phyloP scores from a whole-genome alignment of 345 rosid species.

The Nephelium lappaceum region DNA sequence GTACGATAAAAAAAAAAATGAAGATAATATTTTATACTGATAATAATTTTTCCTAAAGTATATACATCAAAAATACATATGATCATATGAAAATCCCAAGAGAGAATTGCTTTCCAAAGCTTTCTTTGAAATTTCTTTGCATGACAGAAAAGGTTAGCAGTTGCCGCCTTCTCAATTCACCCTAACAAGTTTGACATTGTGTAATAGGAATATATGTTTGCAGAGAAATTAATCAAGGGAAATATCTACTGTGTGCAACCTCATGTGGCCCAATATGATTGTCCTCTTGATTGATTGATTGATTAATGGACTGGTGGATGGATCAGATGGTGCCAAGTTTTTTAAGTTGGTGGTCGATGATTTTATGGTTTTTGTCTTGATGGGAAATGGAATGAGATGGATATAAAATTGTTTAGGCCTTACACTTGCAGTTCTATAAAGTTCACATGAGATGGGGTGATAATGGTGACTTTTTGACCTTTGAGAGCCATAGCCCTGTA shows the following conservation, averaged over 20 bases:
- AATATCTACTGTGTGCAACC: neutral
- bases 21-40: too few species aligned
- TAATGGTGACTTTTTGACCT: constrained; percentile 1
- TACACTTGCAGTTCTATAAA: too few species aligned
- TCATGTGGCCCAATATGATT: neutral
- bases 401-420: too few species aligned
- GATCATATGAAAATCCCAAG: too few species aligned
- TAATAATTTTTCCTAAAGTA: neutral
- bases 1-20: too few species aligned
- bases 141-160: constrained; percentile 9
- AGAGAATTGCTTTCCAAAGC: neutral
- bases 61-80: neutral
- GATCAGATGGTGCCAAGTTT: neutral
- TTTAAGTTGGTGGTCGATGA: neutral
- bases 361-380: neutral
- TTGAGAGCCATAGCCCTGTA: neutral
- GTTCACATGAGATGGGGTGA: neutral
- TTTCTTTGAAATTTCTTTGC: constrained; percentile 11
- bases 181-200: constrained; percentile 21
- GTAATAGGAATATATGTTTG: neutral
- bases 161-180: constrained; percentile 19
- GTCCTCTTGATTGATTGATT: neutral
- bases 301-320: neutral
- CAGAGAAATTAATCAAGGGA: neutral
- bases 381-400: constrained; percentile 1